Evolutionary conservation across 768 basidiomycete genomes (phyloP), one percentile per base, ranked within the genome.

Genomic region (Suillus subaureus): DNA sequence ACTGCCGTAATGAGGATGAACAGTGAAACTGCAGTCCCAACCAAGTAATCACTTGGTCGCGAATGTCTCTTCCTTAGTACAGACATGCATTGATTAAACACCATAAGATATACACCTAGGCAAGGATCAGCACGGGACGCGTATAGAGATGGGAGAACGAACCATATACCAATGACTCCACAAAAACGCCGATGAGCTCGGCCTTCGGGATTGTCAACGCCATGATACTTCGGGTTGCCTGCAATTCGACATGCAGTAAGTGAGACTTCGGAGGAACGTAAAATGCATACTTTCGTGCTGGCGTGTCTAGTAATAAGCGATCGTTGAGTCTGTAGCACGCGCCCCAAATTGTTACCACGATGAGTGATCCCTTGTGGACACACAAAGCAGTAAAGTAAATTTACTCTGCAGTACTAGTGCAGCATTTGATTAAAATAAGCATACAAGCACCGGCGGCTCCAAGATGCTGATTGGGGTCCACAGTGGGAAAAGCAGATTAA

Each of bases 1-100:
- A 67, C 67, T 49, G 65, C 65, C 1, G 67, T 67, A 49, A 66
- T 49, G 51, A 67, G 52, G 54, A 67, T 40, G 61, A 67, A 67
- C 37, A 67, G 52, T 26, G 67, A 67, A 42, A 66, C 37, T 16
- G 67, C 65, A 37, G 67, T 67, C 2, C 67, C 65, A 2, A 61
- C 23, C 66, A 67, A 55, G 58, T 67, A 66, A 61, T 56, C 49
- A 52, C 61, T 67, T n/a, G 67, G 65, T 43, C 65, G 64, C 33
- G 65, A 62, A n/a, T 26, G 51, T 31, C 67, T 66, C 21, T 67
- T 66, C 42, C 51, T 60, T 15, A 67, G 23, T 23, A 66, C 67
- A 40, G 4, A 26, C 52, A 67, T 57, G 43, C 67, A 67, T 11
- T 66, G 52, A 23, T 15, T 57, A 23, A 67, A 67, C 16, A 67